phyloP scores from a whole-genome alignment of 2,329 filamentous ascomycete genomes.

The Claviceps quebecensis region DNA sequence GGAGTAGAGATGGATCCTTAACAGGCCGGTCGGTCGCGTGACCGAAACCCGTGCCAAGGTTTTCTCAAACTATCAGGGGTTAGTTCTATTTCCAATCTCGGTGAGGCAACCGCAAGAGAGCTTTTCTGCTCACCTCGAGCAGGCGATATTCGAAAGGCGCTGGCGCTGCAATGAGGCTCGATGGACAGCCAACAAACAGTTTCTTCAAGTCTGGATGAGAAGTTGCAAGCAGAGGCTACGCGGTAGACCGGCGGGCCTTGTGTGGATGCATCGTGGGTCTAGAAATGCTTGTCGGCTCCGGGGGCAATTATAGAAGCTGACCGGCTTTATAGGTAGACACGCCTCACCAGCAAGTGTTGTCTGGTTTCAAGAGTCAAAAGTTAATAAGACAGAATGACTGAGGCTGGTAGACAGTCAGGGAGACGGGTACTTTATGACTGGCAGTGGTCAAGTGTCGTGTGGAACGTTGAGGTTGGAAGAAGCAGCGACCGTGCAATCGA shows the following conservation, averaged over 20 bases:
- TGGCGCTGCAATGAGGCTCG: background rate
- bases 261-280: slow-evolving; percentile 2
- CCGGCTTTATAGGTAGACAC: background rate
- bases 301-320: background rate
- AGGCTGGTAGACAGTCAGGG: background rate
- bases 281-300: background rate
- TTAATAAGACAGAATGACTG: background rate
- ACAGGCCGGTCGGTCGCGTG: slow-evolving; percentile 11
- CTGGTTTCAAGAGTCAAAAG: background rate
- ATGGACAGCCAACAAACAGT: background rate
- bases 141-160: background rate
- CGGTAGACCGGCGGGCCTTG: background rate
- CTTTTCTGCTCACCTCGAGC: background rate
- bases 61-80: background rate
- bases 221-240: background rate
- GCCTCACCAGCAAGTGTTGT: background rate
- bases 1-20: slow-evolving; percentile 1
- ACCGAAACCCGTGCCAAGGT: slow-evolving; percentile 3
- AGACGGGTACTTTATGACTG: background rate
- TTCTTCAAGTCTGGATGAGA: background rate
- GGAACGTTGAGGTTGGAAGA: background rate
- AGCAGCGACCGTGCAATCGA: background rate
- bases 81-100: background rate
- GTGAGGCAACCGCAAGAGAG: slow-evolving; percentile 4
- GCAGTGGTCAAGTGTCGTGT: background rate